phyloP scores from a whole-genome alignment of 225 moss, liverwort and hornwort species.

The Straminergon stramineum region DNA sequence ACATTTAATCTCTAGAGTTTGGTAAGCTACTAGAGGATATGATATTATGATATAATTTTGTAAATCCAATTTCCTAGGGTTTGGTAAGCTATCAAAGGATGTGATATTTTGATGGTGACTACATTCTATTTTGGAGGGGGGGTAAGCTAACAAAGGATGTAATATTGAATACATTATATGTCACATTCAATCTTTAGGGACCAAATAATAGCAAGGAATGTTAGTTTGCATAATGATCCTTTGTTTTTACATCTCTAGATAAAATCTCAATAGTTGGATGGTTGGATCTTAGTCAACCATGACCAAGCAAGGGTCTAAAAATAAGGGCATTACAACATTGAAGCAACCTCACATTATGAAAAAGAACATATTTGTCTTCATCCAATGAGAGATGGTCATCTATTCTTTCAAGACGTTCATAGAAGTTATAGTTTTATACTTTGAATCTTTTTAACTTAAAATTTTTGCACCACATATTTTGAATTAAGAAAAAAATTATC shows the following conservation, averaged over 20 bases:
- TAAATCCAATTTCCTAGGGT: no score
- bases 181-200: not conserved
- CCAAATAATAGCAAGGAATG: not conserved
- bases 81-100: not conserved
- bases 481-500: no score
- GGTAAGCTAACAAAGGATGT: not conserved
- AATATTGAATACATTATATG: not conserved
- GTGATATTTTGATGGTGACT: not conserved
- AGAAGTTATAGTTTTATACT: not conserved
- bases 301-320: not conserved
- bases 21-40: not conserved
- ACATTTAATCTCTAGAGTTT: not conserved
- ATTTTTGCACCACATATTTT: no score
- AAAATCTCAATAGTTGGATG: not conserved
- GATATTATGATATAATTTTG: no score
- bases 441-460: no score
- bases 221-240: not conserved
- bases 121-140: fast-evolving
- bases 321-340: not conserved
- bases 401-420: fast-evolving
- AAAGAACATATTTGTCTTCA: not conserved
- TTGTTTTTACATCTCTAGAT: fast-evolving
- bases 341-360: not conserved
- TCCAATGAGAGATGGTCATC: not conserved
- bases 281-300: not conserved